Conservation (phyloP, 306 rosid species). For the Prunus padus region DNA sequence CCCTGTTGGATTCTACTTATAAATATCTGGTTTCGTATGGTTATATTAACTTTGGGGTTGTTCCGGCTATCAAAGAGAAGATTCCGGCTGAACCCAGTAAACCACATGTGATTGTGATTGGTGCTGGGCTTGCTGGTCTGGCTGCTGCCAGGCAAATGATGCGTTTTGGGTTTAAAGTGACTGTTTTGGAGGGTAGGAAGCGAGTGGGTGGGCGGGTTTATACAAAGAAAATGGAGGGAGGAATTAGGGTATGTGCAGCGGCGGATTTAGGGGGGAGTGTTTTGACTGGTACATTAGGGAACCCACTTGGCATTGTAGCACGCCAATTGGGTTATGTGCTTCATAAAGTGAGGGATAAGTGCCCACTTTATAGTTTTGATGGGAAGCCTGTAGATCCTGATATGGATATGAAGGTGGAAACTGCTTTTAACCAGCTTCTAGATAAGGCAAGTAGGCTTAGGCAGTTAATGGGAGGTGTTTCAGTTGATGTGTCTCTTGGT, state of each 20-base stretch:
- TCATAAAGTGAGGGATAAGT: slow-evolving; percentile 91
- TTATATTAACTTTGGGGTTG: slow-evolving; percentile 80
- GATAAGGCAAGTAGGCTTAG: slow-evolving; percentile 89
- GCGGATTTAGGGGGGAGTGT: slow-evolving; percentile 99
- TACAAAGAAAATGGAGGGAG: slow-evolving; percentile 94
- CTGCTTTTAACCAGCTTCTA: slow-evolving; percentile 70
- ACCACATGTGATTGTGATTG: slow-evolving; percentile 60
- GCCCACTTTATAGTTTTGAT: slow-evolving; percentile 73
- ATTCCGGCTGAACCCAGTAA: slow-evolving; percentile 53
- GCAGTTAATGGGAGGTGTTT: slow-evolving; percentile 92
- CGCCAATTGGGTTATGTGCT: slow-evolving; percentile 70
- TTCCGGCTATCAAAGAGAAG: slow-evolving; percentile 59
- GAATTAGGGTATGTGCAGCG: slow-evolving; percentile 74
- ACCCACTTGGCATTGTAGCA: slow-evolving; percentile 90
- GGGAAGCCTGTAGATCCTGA: slow-evolving; percentile 82
- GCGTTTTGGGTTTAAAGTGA: slow-evolving; percentile 88
- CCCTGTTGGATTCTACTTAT: slow-evolving; percentile 70
- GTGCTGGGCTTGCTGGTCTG: slow-evolving; percentile 88
- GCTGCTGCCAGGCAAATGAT: slow-evolving; percentile 88
- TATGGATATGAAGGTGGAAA: slow-evolving; percentile 85
- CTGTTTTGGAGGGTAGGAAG: slow-evolving; percentile 82
- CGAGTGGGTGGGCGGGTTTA: slow-evolving; percentile 86
- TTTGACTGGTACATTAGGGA: slow-evolving; percentile 88
- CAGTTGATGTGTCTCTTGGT: slow-evolving; percentile 93
- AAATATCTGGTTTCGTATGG: slow-evolving; percentile 75